Evolutionary conservation across 495 filamentous ascomycete species (phyloP).

Genomic region (Penicillium chermesinum): DNA sequence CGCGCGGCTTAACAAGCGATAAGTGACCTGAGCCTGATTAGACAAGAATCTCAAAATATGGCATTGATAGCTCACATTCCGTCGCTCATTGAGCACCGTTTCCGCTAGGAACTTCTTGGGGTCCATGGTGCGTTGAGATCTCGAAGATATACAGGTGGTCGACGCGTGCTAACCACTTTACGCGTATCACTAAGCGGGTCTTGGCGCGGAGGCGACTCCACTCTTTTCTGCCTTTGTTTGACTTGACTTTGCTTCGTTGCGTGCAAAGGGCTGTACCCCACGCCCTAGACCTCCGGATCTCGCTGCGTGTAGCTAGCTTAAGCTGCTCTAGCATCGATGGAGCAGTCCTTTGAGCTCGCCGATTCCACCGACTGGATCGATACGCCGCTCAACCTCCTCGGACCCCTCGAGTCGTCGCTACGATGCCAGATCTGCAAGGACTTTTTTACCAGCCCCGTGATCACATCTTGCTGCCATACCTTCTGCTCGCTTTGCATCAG

Average conservation of each 20-base stretch:
- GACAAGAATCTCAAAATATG: background rate
- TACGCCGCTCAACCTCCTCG: conserved; percentile 69
- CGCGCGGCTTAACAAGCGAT: conserved; percentile 72
- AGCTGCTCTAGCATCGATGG: conserved; percentile 25
- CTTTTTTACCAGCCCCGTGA: conserved; percentile 87
- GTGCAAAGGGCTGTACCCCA: background rate
- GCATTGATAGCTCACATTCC: conserved; percentile 50
- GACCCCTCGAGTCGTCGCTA: conserved; percentile 75
- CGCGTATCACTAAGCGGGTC: conserved; percentile 49
- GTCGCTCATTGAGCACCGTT: conserved; percentile 70
- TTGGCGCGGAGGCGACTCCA: conserved; percentile 29
- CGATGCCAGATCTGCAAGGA: conserved; percentile 98
- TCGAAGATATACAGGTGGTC: conserved; percentile 1
- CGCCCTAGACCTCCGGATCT: conserved; percentile 1
- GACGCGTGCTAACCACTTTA: conserved; percentile 46
- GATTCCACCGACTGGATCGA: conserved; percentile 91
- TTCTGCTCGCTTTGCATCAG: conserved; percentile 97
- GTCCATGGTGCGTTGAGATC: conserved; percentile 31
- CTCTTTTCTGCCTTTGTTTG: conserved; percentile 4
- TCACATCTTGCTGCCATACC: conserved; percentile 91
- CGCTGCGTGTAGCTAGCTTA: background rate
- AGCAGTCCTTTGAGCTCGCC: conserved; percentile 56
- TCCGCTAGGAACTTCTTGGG: conserved; percentile 69
- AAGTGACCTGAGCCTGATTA: conserved; percentile 61
- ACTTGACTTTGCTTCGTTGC: background rate